phyloP scores from a whole-genome alignment of 2,329 filamentous ascomycete species.

The Xylaria sp. region DNA sequence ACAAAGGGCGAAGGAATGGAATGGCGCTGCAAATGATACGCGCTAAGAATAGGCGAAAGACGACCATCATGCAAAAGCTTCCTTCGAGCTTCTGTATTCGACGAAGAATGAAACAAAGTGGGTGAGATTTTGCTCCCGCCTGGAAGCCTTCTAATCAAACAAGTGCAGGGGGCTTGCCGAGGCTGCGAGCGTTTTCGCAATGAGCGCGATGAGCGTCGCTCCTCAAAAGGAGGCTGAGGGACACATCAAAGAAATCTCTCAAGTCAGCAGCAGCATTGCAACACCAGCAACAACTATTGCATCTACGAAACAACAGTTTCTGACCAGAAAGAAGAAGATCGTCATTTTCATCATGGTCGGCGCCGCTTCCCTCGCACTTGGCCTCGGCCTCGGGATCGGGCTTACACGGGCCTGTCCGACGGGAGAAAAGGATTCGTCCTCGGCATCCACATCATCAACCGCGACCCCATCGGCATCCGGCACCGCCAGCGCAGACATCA shows the following conservation, averaged over 20 bases:
- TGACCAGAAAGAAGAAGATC: constrained; percentile 11
- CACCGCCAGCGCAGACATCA: background rate
- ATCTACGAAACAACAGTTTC: background rate
- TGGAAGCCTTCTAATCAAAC: constrained; percentile 9
- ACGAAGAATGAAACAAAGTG: constrained; percentile 6
- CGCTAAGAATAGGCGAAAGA: constrained; percentile 4
- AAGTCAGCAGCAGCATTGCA: constrained; percentile 47
- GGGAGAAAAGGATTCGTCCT: background rate
- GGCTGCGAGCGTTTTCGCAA: background rate
- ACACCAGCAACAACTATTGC: background rate
- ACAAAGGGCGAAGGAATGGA: background rate
- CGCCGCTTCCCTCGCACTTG: constrained; percentile 17
- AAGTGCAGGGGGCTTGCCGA: background rate
- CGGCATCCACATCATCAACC: background rate
- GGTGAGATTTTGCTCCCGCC: background rate
- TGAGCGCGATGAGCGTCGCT: constrained; percentile 1
- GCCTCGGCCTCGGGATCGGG: constrained; percentile 26
- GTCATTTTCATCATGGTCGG: constrained; percentile 20
- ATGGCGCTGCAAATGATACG: background rate
- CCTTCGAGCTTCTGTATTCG: constrained; percentile 22
- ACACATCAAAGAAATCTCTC: constrained; percentile 40
- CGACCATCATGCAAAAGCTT: background rate
- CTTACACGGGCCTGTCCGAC: constrained; percentile 14
- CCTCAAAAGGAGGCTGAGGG: constrained; percentile 20
- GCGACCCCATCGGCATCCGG: background rate